phyloP scores from a whole-genome alignment of 805 yeast genomes.

The Metschnikowia similis region DNA sequence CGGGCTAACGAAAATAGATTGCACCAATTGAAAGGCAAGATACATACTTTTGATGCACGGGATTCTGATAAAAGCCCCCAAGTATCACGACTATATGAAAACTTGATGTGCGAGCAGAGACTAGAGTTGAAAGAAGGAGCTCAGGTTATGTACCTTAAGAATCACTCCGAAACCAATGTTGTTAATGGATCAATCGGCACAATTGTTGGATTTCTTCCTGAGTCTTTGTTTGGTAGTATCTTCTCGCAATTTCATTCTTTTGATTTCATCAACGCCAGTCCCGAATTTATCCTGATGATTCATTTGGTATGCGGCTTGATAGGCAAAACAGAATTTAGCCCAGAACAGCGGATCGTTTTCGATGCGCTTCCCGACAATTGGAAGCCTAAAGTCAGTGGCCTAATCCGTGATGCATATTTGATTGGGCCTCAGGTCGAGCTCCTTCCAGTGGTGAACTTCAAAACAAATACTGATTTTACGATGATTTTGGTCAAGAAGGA shows the following conservation, averaged over 20 bases:
- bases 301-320: constrained; percentile 9
- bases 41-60: constrained; percentile 41
- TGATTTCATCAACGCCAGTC: constrained; percentile 12
- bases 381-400: constrained; percentile 11
- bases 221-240: constrained; percentile 10
- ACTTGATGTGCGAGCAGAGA: constrained; percentile 65
- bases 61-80: constrained; percentile 54
- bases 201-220: constrained; percentile 49
- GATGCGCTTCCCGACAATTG: constrained; percentile 10
- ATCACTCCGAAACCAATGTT: constrained; percentile 56
- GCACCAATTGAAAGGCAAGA: constrained; percentile 40
- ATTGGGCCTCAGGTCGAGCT: constrained; percentile 10
- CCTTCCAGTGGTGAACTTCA: constrained; percentile 47
- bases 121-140: constrained; percentile 65
- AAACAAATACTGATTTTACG: constrained; percentile 29
- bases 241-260: constrained; percentile 9
- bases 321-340: constrained; percentile 5
- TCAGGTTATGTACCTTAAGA: constrained; percentile 80
- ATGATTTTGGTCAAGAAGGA: constrained; percentile 28
- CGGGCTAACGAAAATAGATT: constrained; percentile 55
- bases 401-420: constrained; percentile 10
- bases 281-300: constrained; percentile 9
- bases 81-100: constrained; percentile 42
- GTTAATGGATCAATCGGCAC: constrained; percentile 79
- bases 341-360: constrained; percentile 5